Conservation (phyloP, 768 basidiomycete genomes). For the Tylopilus sp. region DNA sequence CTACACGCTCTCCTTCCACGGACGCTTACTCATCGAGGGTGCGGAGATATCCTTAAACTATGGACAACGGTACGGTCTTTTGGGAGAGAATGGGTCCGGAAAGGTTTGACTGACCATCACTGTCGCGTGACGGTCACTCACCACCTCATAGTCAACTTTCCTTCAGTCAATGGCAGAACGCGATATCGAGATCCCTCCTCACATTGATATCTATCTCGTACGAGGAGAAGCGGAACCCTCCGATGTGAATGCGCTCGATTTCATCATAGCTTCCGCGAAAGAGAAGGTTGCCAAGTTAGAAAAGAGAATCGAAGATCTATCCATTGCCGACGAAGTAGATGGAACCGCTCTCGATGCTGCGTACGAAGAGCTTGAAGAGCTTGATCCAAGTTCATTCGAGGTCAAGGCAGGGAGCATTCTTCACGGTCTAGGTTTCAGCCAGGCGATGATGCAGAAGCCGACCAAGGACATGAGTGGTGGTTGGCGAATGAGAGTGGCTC, state of each 20-base stretch:
- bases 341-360: conserved; percentile 83
- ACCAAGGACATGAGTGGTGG: conserved; percentile 99
- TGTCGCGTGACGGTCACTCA: conserved; percentile 6
- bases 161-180: conserved; percentile 93
- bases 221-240: conserved; percentile 94
- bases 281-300: conserved; percentile 93
- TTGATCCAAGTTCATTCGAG: conserved; percentile 95
- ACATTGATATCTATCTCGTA: conserved; percentile 98
- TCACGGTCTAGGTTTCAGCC: conserved; percentile 93
- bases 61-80: conserved; percentile 89
- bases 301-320: conserved; percentile 89
- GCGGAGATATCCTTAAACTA: conserved; percentile 79
- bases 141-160: conserved; percentile 74
- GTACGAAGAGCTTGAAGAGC: conserved; percentile 95
- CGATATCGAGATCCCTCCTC: conserved; percentile 89
- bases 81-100: conserved; percentile 98
- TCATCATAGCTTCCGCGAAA: conserved; percentile 89
- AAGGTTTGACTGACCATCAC: conserved; percentile 57
- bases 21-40: conserved; percentile 70
- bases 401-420: conserved; percentile 93
- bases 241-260: conserved; percentile 94
- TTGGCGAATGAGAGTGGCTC: conserved; percentile 98
- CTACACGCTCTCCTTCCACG: conserved; percentile 96
- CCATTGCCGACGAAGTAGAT: conserved; percentile 84
- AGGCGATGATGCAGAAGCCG: conserved; percentile 90